Percentiles rank a stretch among this genome's conserved stretches.
Evolutionary conservation across 768 basidiomycete species (phyloP).

Genomic region (Crucibulum laeve): DNA sequence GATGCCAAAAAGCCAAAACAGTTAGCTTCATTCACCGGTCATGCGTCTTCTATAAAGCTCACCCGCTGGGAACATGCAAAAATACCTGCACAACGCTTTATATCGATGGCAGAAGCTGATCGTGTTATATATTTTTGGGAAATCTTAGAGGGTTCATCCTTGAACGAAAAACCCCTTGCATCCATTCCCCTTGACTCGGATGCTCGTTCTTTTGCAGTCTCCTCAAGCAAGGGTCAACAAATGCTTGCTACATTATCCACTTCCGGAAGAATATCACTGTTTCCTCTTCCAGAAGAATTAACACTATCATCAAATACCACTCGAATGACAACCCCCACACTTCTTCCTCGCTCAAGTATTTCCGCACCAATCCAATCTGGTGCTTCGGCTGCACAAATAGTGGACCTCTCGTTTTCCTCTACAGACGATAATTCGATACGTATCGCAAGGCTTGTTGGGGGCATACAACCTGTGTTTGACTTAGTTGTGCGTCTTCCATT

Average conservation of each 20-base stretch:
- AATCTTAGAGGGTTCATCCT: slow-evolving; percentile 31
- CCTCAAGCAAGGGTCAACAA: slow-evolving; percentile 26
- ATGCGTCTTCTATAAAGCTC: slow-evolving; percentile 51
- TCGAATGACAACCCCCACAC: slow-evolving; percentile 41
- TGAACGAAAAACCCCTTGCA: slow-evolving; percentile 51
- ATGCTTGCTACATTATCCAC: slow-evolving; percentile 52
- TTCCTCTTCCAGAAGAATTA: slow-evolving; percentile 46
- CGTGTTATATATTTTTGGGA: slow-evolving; percentile 63
- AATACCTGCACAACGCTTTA: slow-evolving; percentile 39
- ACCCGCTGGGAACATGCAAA: slow-evolving; percentile 48
- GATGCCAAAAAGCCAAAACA: slow-evolving; percentile 39
- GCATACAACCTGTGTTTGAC: slow-evolving; percentile 56
- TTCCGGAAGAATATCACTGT: slow-evolving; percentile 56
- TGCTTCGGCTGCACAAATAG: slow-evolving; percentile 28
- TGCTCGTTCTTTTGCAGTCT: slow-evolving; percentile 40
- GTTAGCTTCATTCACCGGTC: slow-evolving; percentile 56
- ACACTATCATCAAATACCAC: slow-evolving; percentile 31
- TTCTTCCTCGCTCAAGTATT: slow-evolving; percentile 50
- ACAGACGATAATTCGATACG: slow-evolving; percentile 39
- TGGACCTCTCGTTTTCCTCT: slow-evolving; percentile 42
- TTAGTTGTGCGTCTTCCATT: slow-evolving; percentile 46
- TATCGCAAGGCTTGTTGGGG: slow-evolving; percentile 50
- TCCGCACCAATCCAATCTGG: slow-evolving; percentile 33
- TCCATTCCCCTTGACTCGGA: slow-evolving; percentile 63
- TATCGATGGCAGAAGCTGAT: slow-evolving; percentile 60